Conservation (phyloP, 2,329 filamentous ascomycete species). For the Emmonsiellopsis sp. region DNA sequence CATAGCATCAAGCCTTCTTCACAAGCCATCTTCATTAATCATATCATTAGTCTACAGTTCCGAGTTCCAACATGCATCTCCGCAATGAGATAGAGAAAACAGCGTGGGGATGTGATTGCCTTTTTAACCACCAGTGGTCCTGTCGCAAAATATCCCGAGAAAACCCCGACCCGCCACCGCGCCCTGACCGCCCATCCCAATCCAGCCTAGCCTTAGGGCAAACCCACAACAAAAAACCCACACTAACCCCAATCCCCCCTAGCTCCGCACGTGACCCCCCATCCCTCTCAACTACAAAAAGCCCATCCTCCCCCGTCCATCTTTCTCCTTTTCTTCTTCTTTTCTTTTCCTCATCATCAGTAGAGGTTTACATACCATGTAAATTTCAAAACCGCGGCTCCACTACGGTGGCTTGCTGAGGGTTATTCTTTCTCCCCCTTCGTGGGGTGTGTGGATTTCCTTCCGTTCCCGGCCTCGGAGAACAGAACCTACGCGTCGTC, state of each 20-base stretch:
- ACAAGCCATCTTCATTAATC: too few species aligned
- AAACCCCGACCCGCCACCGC: too few species aligned
- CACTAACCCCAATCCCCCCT: slow-evolving; percentile 2
- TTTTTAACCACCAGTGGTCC: too few species aligned
- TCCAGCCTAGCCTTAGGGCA: slow-evolving; percentile 11
- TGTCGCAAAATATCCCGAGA: too few species aligned
- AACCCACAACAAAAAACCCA: slow-evolving; percentile 3
- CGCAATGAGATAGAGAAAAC: too few species aligned
- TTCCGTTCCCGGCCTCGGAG: slow-evolving; percentile 43
- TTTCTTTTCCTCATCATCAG: slow-evolving; percentile 40
- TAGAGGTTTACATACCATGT: slow-evolving; percentile 43
- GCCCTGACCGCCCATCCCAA: too few species aligned
- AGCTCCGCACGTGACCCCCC: slow-evolving; percentile 20
- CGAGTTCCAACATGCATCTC: too few species aligned
- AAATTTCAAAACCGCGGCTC: slow-evolving; percentile 41
- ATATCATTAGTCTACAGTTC: too few species aligned
- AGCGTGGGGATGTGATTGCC: too few species aligned
- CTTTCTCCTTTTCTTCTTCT: slow-evolving; percentile 31
- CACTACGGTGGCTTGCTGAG: slow-evolving; percentile 41
- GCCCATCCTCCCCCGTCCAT: slow-evolving; percentile 1
- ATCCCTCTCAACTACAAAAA: slow-evolving; percentile 24
- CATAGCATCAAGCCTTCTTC: too few species aligned
- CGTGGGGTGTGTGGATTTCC: slow-evolving; percentile 36
- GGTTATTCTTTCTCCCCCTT: slow-evolving; percentile 27
- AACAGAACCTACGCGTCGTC: slow-evolving; percentile 32